Evolutionary conservation across 208 protist genomes (phyloP), one percentile per base, ranked within the genome.

Genomic region (Leptomonas pyrrhocoris): DNA sequence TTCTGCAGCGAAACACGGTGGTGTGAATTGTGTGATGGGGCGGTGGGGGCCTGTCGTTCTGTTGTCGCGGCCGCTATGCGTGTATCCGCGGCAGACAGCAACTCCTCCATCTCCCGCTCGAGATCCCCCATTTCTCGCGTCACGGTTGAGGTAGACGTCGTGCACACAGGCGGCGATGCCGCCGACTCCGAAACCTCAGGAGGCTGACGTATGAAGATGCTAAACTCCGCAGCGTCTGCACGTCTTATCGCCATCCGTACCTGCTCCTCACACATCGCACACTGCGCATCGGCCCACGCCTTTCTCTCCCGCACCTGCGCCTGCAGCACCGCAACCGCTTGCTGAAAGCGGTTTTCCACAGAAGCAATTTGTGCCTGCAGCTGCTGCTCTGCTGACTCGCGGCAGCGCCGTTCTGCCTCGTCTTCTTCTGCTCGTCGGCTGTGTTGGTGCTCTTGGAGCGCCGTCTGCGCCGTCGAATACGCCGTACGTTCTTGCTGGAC

Each of bases 251-350:
- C 66, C 34, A 63, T 43, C 0, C 58, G 58, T 23, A 74, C 59
- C 15, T 58, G 58, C 50, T 50, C 7, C 31, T 64, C 68, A 36
- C 28, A 28, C 16, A 59, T 38, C 15, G 57, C 58, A 50, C 68
- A 67, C 68, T 64, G 58, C 19, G 40, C 58, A 19, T 74, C 68
- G 8, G 68, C 59, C 68, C 68, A 74, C 50, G 18, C 46, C 38
- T 74, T 74, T 38, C 68, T 43, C 42, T 74, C 58, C 18, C 42
- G 58, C 48, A 55, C 56, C 58, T 46, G 6, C n/a, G 48, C 56
- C 38, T 60, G 58, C 25, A 74, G 68, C 8, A 38, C 25, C 12
- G 30, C 38, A 0, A 74, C 58, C 19, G 68, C 50, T 18, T n/a
- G 49, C 1, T 60, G 57, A 45, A 74, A 74, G 58, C 58, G 58